These are phyloP conservation scores for Schwanniomyces polymorphus DNA, from an alignment of 805 yeast species.

Conservation along the genomic window DNA sequence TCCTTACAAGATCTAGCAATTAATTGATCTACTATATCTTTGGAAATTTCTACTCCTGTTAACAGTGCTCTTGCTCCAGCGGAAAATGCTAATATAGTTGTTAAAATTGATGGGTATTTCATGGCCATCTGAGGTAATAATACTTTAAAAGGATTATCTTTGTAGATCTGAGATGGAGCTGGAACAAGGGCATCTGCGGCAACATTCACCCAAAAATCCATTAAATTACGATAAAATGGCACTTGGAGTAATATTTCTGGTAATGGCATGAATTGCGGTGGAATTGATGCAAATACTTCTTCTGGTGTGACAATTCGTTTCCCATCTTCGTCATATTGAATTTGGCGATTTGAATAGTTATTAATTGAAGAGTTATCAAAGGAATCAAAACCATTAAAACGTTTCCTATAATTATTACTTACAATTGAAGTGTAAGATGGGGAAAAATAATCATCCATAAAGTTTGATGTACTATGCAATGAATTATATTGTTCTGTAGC, in stretches of 20 bases:
- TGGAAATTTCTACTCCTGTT: slow-evolving; percentile 27
- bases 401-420: slow-evolving; percentile 1
- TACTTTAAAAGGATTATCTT: slow-evolving; percentile 64
- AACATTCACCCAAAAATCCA: slow-evolving; percentile 61
- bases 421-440: slow-evolving; percentile 12
- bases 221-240: slow-evolving; percentile 59
- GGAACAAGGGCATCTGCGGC: slow-evolving; percentile 67
- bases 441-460: slow-evolving; percentile 7
- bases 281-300: slow-evolving; percentile 18
- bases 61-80: slow-evolving; percentile 30
- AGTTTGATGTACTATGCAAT: slow-evolving; percentile 8
- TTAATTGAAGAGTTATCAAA: slow-evolving; percentile 5
- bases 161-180: slow-evolving; percentile 55
- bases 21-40: slow-evolving; percentile 50
- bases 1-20: slow-evolving; percentile 59
- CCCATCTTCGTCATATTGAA: background rate
- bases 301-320: slow-evolving; percentile 8
- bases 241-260: slow-evolving; percentile 63
- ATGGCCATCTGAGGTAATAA: slow-evolving; percentile 69
- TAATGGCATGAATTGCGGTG: slow-evolving; percentile 43
- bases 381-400: slow-evolving; percentile 1
- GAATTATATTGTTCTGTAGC: slow-evolving; percentile 28
- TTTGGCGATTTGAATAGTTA: background rate
- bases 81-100: slow-evolving; percentile 51
- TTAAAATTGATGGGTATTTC: slow-evolving; percentile 54